Evolutionary conservation across 306 rosid species (phyloP), one percentile per base, ranked within the genome.

Genomic region (Morella rubra): DNA sequence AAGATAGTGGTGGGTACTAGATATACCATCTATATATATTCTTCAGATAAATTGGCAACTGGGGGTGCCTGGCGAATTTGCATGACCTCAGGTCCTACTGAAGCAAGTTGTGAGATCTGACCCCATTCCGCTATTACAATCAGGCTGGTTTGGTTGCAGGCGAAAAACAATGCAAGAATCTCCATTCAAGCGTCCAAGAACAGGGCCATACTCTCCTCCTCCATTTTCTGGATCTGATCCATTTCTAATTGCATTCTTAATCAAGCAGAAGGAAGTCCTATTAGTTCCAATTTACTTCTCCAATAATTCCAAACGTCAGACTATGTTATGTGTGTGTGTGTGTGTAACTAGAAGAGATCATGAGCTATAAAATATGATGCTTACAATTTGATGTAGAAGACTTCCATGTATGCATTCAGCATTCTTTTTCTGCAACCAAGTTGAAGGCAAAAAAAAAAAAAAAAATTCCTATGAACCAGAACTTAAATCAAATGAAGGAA

Each of bases 41-140:
- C 16, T 32, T 13, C 13, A 15, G 37, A 37, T 62, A 3, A 40
- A 62, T 6, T 61, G 19, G 68, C 37, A 61, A 37, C 11, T 32
- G 44, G 37, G 37, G 27, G 27, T 24, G 5, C 9, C 20, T 37
- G 12, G 4, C n/a, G 69, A 65, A 18, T n/a, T 3, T n/a, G 66
- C 14, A 5, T 1, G 62, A 56, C 24, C 37, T 8, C 37, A 20
- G 71, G 27, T 44, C n/a, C 82, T 81, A 87, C 79, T 83, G 82
- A 44, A 91, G 93, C 73, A 93, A 83, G 93, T 86, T 4, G 91
- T 86, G 49, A 87, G 85, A 81, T 90, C 96, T 22, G 96, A 82
- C 19, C 66, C 82, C 0, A 65, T 69, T 51, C 86, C 88, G 8
- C 56, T 56, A 42, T 84, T 89, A 32, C 81, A 76, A 77, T 83